Conservation (phyloP, 192 early-diverging fungal genomes). For the Coemansia sp. region DNA sequence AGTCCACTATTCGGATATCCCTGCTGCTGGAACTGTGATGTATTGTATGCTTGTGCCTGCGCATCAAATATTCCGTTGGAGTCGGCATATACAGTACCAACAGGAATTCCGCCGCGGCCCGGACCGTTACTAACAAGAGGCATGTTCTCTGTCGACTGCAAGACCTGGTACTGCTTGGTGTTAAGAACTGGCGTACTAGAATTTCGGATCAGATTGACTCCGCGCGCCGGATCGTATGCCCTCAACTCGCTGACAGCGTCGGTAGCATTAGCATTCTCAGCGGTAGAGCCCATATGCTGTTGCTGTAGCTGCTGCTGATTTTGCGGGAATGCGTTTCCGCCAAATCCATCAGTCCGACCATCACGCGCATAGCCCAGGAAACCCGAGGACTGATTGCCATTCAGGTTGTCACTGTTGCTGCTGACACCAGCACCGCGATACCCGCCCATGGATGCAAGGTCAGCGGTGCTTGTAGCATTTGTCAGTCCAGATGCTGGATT, state of each 20-base stretch:
- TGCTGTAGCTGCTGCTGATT: no score
- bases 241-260: slow-evolving; percentile 20
- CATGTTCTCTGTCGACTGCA: slow-evolving; percentile 27
- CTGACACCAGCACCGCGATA: not conserved
- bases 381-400: not conserved
- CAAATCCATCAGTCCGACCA: not conserved
- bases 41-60: slow-evolving; percentile 12
- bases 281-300: not conserved
- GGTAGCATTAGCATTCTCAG: slow-evolving; percentile 6
- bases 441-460: slow-evolving; percentile 7
- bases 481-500: slow-evolving; percentile 1
- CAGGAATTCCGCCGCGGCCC: slow-evolving; percentile 9
- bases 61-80: slow-evolving; percentile 10
- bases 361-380: slow-evolving; percentile 8
- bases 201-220: slow-evolving; percentile 38
- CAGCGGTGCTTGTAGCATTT: slow-evolving; percentile 9
- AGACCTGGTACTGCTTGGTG: slow-evolving; percentile 43
- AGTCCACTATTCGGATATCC: no score
- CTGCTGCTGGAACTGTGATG: slow-evolving; percentile 16
- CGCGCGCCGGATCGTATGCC: slow-evolving; percentile 32
- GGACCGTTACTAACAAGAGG: slow-evolving; percentile 7
- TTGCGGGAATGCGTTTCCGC: not conserved
- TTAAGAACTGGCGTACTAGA: slow-evolving; percentile 48
- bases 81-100: slow-evolving; percentile 11
- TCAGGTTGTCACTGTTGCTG: no score